These are phyloP conservation scores for Bruguiera sexangula DNA, from an alignment of 345 rosid species.

Conservation along the genomic window DNA sequence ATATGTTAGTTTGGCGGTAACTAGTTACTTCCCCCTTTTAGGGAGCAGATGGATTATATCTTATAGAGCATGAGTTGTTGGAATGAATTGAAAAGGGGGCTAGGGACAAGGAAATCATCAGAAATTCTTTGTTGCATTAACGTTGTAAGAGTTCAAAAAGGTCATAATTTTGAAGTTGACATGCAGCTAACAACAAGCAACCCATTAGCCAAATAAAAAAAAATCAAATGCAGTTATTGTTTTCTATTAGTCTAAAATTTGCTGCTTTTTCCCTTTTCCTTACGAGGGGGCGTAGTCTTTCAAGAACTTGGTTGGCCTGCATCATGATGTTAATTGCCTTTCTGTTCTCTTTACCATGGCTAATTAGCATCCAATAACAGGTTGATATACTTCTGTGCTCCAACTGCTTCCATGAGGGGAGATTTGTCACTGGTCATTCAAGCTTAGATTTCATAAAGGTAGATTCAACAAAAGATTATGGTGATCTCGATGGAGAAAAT, in stretches of 20 bases:
- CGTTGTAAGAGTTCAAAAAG: background rate
- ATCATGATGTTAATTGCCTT: constrained; percentile 7
- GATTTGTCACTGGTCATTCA: constrained; percentile 79
- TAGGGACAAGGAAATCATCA: no score
- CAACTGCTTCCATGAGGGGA: constrained; percentile 83
- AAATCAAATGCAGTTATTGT: no score
- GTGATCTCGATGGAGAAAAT: constrained; percentile 74
- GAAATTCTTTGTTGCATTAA: no score
- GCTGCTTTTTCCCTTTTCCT: no score
- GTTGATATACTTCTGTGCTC: constrained; percentile 68
- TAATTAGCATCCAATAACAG: constrained; percentile 45
- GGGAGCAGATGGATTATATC: no score
- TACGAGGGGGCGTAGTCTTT: background rate
- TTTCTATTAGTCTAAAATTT: no score
- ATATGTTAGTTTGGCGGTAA: no score
- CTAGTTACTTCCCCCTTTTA: no score
- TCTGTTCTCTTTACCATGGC: constrained; percentile 4
- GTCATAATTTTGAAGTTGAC: background rate
- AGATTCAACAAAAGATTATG: constrained; percentile 64
- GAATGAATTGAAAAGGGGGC: no score
- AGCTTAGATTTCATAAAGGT: constrained; percentile 74
- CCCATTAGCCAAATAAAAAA: no score
- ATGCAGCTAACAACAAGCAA: background rate
- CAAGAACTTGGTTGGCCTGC: background rate
- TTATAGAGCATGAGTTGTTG: no score